Evolutionary conservation across 164 flowering plant species (phyloP), one percentile per base, ranked within the genome.

Genomic region (Vitis labrusca): DNA sequence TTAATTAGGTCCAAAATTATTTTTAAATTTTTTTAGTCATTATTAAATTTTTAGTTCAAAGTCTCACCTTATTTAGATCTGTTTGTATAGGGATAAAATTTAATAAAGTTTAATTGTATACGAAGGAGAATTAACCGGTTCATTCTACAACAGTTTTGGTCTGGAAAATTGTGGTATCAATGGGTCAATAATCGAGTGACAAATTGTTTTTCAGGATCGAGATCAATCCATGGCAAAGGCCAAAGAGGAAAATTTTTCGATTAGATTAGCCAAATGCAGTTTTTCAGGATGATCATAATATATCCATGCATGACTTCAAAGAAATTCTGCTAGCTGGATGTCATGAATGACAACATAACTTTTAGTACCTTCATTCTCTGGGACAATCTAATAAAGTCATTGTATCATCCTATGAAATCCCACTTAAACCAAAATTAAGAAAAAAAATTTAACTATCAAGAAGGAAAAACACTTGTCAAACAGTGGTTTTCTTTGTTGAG

Each of bases 401-500:
- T 3, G 5, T 51, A 19, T 19, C 19, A 19, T 0, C 19, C 19
- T 19, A 19, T 19, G 19, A 19, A 19, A 59, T 23, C n/a, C 12
- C 65, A 30, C 10, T 3, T 2, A 51, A 7, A 50, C 8, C 10
- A 50, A 29, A 32, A 72, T 19, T 1, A 48, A 64, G 17, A 10
- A 56, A 27, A 27, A 56, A 27, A 15, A 32, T 68, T 48, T 1
- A 48, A 50, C 27, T 8, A 27, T 17, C 15, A 53, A 10, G 13
- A 29, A 23, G 60, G 19, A 10, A 19, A 8, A 51, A 44, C 3
- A 63, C 86, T 76, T 83, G 87, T 88, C 91, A 84, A 76, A 85
- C 27, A 91, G 71, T 6, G 94, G 89, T 16, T 32, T 84, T 61
- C 97, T 82, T 57, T 71, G 85, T 48, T 78, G 92, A 64, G 92